phyloP scores from a whole-genome alignment of 768 basidiomycete species.

The Leucogyrophana mollusca region DNA sequence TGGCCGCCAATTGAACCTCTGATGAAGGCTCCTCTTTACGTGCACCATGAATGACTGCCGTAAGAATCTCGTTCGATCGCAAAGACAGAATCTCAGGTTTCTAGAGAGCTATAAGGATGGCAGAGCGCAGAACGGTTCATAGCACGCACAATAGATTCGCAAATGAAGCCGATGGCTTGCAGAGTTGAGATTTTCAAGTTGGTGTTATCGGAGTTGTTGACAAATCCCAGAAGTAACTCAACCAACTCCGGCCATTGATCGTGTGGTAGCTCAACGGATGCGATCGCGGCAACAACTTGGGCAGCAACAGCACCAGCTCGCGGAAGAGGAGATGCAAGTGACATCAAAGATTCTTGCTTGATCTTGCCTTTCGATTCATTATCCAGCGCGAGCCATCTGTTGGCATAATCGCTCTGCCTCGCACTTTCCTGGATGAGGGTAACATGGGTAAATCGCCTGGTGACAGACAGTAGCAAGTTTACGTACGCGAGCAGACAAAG shows the following conservation, averaged over 20 bases:
- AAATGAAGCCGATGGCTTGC: slow-evolving; percentile 96
- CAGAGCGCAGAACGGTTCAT: slow-evolving; percentile 5
- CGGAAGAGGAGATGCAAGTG: slow-evolving; percentile 67
- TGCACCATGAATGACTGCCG: slow-evolving; percentile 97
- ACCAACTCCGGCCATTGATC: slow-evolving; percentile 91
- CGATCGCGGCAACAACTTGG: slow-evolving; percentile 93
- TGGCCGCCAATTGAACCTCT: slow-evolving; percentile 92
- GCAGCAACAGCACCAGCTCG: slow-evolving; percentile 87
- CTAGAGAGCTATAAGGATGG: slow-evolving; percentile 38
- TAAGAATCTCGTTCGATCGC: slow-evolving; percentile 95
- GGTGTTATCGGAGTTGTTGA: slow-evolving; percentile 69
- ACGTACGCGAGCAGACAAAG: slow-evolving; percentile 85
- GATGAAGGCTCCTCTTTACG: slow-evolving; percentile 90
- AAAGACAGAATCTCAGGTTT: slow-evolving; percentile 89
- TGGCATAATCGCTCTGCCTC: slow-evolving; percentile 73
- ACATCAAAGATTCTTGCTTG: slow-evolving; percentile 83
- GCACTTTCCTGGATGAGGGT: slow-evolving; percentile 59
- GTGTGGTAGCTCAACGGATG: slow-evolving; percentile 86
- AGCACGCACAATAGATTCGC: slow-evolving; percentile 87
- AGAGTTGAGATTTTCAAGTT: slow-evolving; percentile 84
- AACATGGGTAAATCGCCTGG: slow-evolving; percentile 16
- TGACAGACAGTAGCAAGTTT: slow-evolving; percentile 19
- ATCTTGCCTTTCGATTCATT: slow-evolving; percentile 70
- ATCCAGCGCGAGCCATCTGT: slow-evolving; percentile 80
- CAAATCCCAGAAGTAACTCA: slow-evolving; percentile 81